These are phyloP conservation scores for Teratosphaeria zuluensis DNA, from an alignment of 2,329 filamentous ascomycete species.

Conservation along the genomic window DNA sequence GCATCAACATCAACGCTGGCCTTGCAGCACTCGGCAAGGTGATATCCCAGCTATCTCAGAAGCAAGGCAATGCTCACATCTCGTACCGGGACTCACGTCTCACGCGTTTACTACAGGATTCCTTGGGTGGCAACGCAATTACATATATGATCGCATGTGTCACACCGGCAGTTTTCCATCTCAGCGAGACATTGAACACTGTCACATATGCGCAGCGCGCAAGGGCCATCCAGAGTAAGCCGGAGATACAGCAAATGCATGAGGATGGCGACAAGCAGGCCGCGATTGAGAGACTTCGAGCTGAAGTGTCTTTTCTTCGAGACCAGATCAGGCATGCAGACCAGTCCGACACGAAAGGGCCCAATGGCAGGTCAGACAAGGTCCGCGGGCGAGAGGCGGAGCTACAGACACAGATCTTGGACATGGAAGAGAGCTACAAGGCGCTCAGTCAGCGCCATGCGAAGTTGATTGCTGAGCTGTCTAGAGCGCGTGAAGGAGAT, in stretches of 20 bases:
- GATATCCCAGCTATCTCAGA: constrained; percentile 92
- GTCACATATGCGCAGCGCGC: constrained; percentile 93
- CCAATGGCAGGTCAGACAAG: constrained; percentile 53
- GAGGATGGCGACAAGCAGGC: constrained; percentile 93
- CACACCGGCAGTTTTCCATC: constrained; percentile 89
- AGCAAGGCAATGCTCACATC: constrained; percentile 77
- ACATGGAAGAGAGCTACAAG: constrained; percentile 89
- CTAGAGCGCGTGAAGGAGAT: constrained; percentile 65
- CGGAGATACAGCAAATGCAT: constrained; percentile 78
- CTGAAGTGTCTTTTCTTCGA: constrained; percentile 84
- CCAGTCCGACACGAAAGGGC: constrained; percentile 51
- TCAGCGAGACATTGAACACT: constrained; percentile 95
- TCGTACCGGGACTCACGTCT: constrained; percentile 98
- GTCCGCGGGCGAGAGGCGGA: constrained; percentile 60
- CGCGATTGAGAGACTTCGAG: constrained; percentile 83
- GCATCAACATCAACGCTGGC: constrained; percentile 96
- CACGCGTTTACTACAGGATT: constrained; percentile 90
- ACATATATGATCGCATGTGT: constrained; percentile 99
- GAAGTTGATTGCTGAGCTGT: constrained; percentile 89
- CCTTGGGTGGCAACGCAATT: constrained; percentile 89
- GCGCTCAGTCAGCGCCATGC: constrained; percentile 86
- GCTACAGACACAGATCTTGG: constrained; percentile 85
- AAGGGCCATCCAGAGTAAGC: constrained; percentile 93
- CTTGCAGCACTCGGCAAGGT: constrained; percentile 93
- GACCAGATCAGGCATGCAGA: constrained; percentile 88